Conservation (phyloP, 2,329 filamentous ascomycete genomes). For the Fusarium camptoceras region DNA sequence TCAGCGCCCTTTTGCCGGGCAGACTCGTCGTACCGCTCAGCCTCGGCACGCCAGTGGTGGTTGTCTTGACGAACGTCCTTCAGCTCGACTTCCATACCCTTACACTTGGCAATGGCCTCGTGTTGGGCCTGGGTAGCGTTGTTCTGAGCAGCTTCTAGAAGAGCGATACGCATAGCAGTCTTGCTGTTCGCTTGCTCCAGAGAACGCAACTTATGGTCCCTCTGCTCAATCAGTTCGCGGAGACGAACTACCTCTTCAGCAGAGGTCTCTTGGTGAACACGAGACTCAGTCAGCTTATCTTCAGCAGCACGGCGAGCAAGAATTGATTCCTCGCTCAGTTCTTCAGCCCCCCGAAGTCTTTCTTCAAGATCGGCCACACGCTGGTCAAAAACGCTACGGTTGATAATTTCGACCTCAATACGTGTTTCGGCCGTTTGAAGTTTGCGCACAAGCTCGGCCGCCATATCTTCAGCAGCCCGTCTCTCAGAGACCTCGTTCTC, state of each 20-base stretch:
- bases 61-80: conserved; percentile 67
- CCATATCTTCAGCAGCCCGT: conserved; percentile 64
- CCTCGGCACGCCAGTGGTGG: conserved; percentile 70
- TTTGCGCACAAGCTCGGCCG: conserved; percentile 65
- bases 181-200: conserved; percentile 68
- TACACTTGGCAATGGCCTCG: conserved; percentile 68
- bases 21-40: conserved; percentile 68
- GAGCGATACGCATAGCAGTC: conserved; percentile 69
- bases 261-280: conserved; percentile 74
- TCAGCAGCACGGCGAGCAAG: conserved; percentile 73
- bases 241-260: conserved; percentile 80
- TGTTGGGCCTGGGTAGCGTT: conserved; percentile 65
- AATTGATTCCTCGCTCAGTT: conserved; percentile 72
- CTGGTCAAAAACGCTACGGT: conserved; percentile 68
- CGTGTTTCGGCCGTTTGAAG: conserved; percentile 69
- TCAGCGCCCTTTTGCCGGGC: conserved; percentile 63
- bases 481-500: conserved; percentile 63
- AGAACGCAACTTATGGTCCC: conserved; percentile 72
- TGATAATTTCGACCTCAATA: conserved; percentile 71
- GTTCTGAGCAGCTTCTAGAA: conserved; percentile 75
- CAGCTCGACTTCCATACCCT: conserved; percentile 65
- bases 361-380: conserved; percentile 77
- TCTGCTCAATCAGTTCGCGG: conserved; percentile 74
- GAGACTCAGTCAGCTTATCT: conserved; percentile 78
- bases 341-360: conserved; percentile 72